Evolutionary conservation across 306 rosid species (phyloP).

Genomic region (Malus fusca): DNA sequence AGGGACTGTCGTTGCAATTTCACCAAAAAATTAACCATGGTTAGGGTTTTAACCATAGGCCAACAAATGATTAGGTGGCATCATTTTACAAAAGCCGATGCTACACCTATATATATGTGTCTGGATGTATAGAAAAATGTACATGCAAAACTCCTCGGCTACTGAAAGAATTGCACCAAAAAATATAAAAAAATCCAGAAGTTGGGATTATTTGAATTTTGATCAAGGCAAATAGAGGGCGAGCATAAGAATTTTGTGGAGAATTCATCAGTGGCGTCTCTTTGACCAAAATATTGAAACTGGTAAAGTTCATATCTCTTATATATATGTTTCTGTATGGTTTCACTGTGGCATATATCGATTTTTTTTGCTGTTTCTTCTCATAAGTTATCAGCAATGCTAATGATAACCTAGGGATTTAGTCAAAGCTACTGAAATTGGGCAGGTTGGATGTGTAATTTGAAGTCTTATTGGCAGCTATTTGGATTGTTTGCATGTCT

Average conservation of each 20-base stretch:
- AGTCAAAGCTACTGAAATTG: conserved; percentile 21
- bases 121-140: neutral
- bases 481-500: neutral
- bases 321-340: neutral
- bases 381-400: conserved; percentile 14
- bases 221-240: conserved; percentile 17
- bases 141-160: conserved; percentile 8
- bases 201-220: conserved; percentile 14
- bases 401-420: conserved; percentile 13
- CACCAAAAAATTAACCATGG: conserved; percentile 18
- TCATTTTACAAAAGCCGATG: neutral
- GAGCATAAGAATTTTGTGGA: conserved; percentile 7
- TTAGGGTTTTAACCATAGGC: conserved; percentile 20
- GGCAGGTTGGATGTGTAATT: conserved; percentile 13
- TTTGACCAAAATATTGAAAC: conserved; percentile 13
- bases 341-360: conserved; percentile 12
- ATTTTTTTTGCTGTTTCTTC: neutral
- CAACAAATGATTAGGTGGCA: neutral
- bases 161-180: conserved; percentile 11
- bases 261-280: conserved; percentile 26
- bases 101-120: neutral
- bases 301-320: conserved; percentile 23
- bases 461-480: neutral
- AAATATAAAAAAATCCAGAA: neutral
- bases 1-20: neutral